These are phyloP conservation scores for Gentiana straminea DNA, from an alignment of 257 asterid species.

Conservation along the genomic window DNA sequence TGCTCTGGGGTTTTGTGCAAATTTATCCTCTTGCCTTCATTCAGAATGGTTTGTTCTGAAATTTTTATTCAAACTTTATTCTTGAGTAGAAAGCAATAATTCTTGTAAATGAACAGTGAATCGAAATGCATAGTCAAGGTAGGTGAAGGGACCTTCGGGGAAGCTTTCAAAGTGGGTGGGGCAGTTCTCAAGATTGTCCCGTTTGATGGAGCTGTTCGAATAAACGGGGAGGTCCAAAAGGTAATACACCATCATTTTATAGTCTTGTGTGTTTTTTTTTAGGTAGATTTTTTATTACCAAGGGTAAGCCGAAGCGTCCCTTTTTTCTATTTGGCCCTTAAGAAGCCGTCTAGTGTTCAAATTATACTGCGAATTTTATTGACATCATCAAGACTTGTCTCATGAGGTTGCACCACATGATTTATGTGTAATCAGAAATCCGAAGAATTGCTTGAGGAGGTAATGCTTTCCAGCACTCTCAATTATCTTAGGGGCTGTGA, in stretches of 20 bases:
- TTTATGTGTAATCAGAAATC: conserved; percentile 55
- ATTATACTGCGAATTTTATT: too few relatives aligned
- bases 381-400: too few relatives aligned
- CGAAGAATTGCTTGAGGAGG: conserved; percentile 92
- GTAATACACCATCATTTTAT: conserved; percentile 21
- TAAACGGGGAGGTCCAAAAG: conserved; percentile 91
- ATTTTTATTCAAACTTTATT: background rate
- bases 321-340: background rate
- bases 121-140: conserved; percentile 45
- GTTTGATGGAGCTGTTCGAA: conserved; percentile 65
- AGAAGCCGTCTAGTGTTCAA: background rate
- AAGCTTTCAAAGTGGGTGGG: conserved; percentile 81
- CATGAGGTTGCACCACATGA: conserved; percentile 3
- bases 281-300: too few relatives aligned
- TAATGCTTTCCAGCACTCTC: conserved; percentile 79
- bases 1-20: too few relatives aligned
- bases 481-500: conserved; percentile 54
- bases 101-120: conserved; percentile 36
- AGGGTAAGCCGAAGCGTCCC: too few relatives aligned
- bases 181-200: conserved; percentile 95
- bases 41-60: background rate
- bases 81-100: background rate
- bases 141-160: conserved; percentile 97
- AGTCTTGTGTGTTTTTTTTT: background rate
- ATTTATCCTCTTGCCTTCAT: background rate